Evolutionary conservation across 805 yeast species (phyloP), one percentile per base, ranked within the genome.

Genomic region (Metschnikowia kofuensis): DNA sequence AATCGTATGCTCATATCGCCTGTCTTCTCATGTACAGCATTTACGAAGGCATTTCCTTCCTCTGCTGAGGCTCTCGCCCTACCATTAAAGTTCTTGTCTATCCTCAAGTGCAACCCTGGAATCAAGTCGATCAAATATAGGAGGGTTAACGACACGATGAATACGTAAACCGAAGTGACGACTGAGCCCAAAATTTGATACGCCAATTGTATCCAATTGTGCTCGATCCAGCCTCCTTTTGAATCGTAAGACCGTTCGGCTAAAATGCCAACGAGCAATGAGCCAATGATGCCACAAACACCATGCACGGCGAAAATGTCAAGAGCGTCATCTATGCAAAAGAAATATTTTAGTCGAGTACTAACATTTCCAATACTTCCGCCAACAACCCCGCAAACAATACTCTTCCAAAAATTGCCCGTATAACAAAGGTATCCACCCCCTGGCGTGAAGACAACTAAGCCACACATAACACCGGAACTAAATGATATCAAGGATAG

Each of bases 251-350:
- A 46, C 10, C 56, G 50, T 36, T 66, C 67, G 14, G 76, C 74
- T 56, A 73, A 70, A 1, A 73, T 62, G 0, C 77, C 77, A 1
- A 74, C 71, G 34, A 73, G 55, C 11, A 73, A 35, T 2, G 74
- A 68, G 0, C 77, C 77, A 3, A 64, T 65, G 29, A 70, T 63
- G 0, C 77, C 77, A 26, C 72, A 67, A 6, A 71, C 59, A 0
- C 76, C 77, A 54, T 73, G 77, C 36, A 73, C 64, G 7, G 77
- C 76, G 56, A 72, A 72, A 4, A 72, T 60, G 53, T 73, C 77
- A 37, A 72, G 64, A 1, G 75, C 71, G 55, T 73, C 77, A 52
- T 73, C 77, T n/a, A 72, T 64, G 2, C 55, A 40, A 39, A 72
- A 60, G 50, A 54, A 68, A 53, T 67, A 73, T 52, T 73, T 73